Evolutionary conservation across 108 stramenopile species (phyloP).

Genomic region (Bacterosira constricta): DNA sequence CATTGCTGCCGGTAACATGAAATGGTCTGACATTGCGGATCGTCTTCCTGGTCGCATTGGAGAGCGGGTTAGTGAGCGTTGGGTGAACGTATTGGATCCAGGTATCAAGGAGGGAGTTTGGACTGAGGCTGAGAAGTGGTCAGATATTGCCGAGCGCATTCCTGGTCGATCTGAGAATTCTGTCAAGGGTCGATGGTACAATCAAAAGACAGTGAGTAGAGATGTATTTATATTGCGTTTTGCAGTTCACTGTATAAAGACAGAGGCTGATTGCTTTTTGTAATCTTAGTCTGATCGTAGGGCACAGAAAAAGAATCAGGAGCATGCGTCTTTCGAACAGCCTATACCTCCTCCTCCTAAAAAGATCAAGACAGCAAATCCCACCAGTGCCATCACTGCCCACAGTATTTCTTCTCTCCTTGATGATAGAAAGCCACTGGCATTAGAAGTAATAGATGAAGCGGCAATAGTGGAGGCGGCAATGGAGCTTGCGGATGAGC

Average conservation of each 20-base stretch:
- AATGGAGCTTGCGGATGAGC: too few relatives aligned
- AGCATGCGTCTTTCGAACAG: too few relatives aligned
- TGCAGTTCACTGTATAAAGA: not conserved
- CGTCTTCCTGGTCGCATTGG: constrained; percentile 87
- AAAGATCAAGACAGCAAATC: too few relatives aligned
- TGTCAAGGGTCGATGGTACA: constrained; percentile 93
- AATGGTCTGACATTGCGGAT: constrained; percentile 73
- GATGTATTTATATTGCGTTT: not conserved
- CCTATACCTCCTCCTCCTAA: too few relatives aligned
- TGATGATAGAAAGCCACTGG: too few relatives aligned
- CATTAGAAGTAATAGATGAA: too few relatives aligned
- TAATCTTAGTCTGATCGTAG: not conserved
- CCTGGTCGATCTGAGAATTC: constrained; percentile 93
- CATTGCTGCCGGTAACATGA: constrained; percentile 36
- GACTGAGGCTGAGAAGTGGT: constrained; percentile 87
- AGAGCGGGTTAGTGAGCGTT: constrained; percentile 93
- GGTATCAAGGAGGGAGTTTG: constrained; percentile 74
- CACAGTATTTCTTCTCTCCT: too few relatives aligned
- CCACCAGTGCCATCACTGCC: too few relatives aligned
- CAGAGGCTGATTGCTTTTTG: not conserved
- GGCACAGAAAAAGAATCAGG: constrained; percentile 2
- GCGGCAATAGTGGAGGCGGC: too few relatives aligned
- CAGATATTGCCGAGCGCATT: constrained; percentile 82
- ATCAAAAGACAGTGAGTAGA: constrained; percentile 44
- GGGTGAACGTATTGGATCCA: constrained; percentile 91